A percentile compares a stretch with the other conserved stretches of the same genome.
Conservation (phyloP, 2,329 filamentous ascomycete species). For the Colletotrichum horii region DNA sequence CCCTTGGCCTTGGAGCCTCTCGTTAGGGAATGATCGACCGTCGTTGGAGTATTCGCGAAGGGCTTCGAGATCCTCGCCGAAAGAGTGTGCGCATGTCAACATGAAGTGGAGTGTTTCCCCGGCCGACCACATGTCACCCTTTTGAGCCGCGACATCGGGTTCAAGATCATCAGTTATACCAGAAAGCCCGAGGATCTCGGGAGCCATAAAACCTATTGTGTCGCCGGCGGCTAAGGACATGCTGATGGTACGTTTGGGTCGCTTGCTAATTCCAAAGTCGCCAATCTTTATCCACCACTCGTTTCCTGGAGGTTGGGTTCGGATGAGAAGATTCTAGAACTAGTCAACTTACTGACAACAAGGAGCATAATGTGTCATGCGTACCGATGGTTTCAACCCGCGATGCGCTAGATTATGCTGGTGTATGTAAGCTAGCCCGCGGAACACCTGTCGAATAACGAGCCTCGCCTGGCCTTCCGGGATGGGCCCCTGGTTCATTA, state of each 20-base stretch:
- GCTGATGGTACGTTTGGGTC: not conserved
- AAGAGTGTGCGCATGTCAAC: not conserved
- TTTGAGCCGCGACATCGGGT: not conserved
- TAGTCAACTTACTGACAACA: not conserved
- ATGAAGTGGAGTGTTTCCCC: not conserved
- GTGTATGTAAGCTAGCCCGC: not conserved
- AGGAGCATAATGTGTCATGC: not conserved
- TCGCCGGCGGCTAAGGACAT: not conserved
- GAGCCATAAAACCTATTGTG: not conserved
- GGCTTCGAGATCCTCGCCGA: not conserved
- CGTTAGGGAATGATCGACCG: not conserved
- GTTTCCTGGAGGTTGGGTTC: not conserved
- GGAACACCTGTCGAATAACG: not conserved
- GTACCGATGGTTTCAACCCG: not conserved
- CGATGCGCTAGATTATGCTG: not conserved
- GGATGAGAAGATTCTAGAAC: not conserved
- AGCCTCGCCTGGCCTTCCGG: not conserved
- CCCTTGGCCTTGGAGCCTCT: not conserved
- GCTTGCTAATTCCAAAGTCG: slow-evolving; percentile 3
- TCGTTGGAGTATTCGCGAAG: not conserved
- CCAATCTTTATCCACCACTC: slow-evolving; percentile 4
- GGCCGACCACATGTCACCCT: not conserved
- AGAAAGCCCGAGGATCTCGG: not conserved
- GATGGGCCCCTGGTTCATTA: not conserved
- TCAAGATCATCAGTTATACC: not conserved